A percentile compares a stretch with the other conserved stretches of the same genome.
Evolutionary conservation across 2,329 filamentous ascomycete genomes (phyloP).

Genomic region (Sclerotinia spermophila): DNA sequence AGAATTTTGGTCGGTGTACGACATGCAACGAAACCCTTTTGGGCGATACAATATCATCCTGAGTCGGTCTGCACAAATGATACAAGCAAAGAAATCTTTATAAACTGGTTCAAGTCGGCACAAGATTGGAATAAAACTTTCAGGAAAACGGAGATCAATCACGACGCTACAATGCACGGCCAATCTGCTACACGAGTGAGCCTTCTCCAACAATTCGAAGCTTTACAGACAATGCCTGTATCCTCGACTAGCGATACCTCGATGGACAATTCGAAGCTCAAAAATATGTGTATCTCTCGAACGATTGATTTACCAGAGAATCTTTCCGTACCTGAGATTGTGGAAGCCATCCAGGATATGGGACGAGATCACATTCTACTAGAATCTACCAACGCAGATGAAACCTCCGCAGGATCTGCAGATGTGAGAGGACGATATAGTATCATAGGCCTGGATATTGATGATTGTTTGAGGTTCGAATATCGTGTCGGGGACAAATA

Average conservation of each 20-base stretch:
- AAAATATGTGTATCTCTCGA: conserved; percentile 41
- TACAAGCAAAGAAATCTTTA: conserved; percentile 50
- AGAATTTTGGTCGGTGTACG: conserved; percentile 57
- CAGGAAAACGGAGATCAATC: conserved; percentile 15
- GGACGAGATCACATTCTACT: conserved; percentile 50
- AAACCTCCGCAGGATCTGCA: conserved; percentile 43
- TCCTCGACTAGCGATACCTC: conserved; percentile 10
- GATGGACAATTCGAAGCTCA: conserved; percentile 17
- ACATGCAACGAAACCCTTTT: conserved; percentile 59
- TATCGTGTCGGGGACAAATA: conserved; percentile 49
- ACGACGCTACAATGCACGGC: conserved; percentile 24
- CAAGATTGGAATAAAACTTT: conserved; percentile 43
- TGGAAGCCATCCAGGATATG: conserved; percentile 42
- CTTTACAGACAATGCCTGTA: conserved; percentile 11
- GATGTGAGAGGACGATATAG: conserved; percentile 62
- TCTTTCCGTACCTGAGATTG: conserved; percentile 51
- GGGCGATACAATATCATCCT: conserved; percentile 68
- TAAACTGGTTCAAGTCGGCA: conserved; percentile 59
- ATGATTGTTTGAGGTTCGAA: conserved; percentile 53
- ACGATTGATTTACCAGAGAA: conserved; percentile 45
- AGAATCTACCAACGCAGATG: conserved; percentile 56
- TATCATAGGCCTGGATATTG: conserved; percentile 66
- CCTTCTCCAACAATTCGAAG: conserved; percentile 29
- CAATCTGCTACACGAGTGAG: conserved; percentile 30
- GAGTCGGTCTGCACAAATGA: conserved; percentile 65